Base-by-base conservation (phyloP, 352 stramenopile genomes). In the Globisporangium alternatum region DNA sequence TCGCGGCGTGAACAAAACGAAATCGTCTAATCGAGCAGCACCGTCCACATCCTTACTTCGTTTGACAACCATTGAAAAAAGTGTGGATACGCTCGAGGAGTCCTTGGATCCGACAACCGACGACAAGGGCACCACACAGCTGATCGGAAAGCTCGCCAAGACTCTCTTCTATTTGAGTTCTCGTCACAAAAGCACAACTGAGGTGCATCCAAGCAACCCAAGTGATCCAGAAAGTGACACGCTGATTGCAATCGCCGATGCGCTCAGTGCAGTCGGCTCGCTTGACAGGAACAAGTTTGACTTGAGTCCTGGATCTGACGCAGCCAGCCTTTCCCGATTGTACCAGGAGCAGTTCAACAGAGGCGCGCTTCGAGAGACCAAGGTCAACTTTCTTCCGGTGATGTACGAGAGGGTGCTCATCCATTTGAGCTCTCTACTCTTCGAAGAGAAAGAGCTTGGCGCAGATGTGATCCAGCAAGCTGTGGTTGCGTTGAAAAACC, bases 321-420 rank as follows among this genome's bases (percentile, higher is more conserved):
- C 67, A 13, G 70, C 74, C 7, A 69, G 86, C 47, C 66, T 93
- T 19, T 82, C 69, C 15, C 76, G 73, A 1, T 68, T 91, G 17
- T 89, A 88, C 64, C 70, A 75, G 28, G 65, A 66, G 17, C 75
- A 83, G 30, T 92, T 94, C 60, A 72, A 76, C 45, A 77, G 85
- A 17, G 75, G 78, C 12, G 71, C 83, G 5, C 65, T 94, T 0
- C 64, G 68, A 60, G 80, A 91, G 45, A 86, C 63, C 0, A 82
- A 78, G n/a, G 68, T 64, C 2, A 76, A 62, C 7, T 90, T 89
- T 22, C 21, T 73, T 33, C 33, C 73, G 5, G 47, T 66, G 12
- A 89, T 94, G 81, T 74, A 91, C 60, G 83, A 90, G 56, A 69
- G 71, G 43, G 54, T 91, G 47, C 69, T 94, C 2, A 61, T 71